These are phyloP conservation scores for Plasmodium reichenowi DNA, from an alignment of 169 alveolate genomes.

Conservation along the genomic window DNA sequence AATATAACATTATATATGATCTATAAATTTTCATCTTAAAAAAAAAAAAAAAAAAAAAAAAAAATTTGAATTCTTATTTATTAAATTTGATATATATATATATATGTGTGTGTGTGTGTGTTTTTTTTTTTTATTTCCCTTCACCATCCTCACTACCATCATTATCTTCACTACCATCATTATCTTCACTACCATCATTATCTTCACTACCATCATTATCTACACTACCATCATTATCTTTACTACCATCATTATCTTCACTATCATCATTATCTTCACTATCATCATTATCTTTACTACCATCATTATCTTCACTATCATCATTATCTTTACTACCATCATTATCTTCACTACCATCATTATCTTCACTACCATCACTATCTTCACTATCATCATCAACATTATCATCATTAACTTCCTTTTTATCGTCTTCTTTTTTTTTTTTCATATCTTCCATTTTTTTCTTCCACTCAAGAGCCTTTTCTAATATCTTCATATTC, in stretches of 20 bases:
- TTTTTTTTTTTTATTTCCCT: too few species aligned
- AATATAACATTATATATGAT: too few species aligned
- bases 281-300: not conserved
- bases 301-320: not conserved
- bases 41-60: too few species aligned
- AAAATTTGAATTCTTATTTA: too few species aligned
- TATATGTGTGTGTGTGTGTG: too few species aligned
- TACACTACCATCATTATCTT: not conserved
- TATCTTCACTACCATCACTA: not conserved
- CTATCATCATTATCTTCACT: not conserved
- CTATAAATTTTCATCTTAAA: too few species aligned
- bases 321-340: not conserved
- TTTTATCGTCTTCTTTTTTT: conserved; percentile 9
- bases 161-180: not conserved
- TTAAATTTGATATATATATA: too few species aligned
- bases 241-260: not conserved
- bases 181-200: not conserved
- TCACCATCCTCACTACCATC: too few species aligned
- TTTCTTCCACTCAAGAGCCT: conserved; percentile 69
- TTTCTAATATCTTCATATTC: conserved; percentile 67
- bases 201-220: not conserved
- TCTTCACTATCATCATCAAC: not conserved
- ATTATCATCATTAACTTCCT: conserved; percentile 5
- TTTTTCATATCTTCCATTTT: conserved; percentile 41
- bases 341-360: not conserved